phyloP scores from a whole-genome alignment of 2,329 filamentous ascomycete genomes.

The Rhexocercosporidium sp. region DNA sequence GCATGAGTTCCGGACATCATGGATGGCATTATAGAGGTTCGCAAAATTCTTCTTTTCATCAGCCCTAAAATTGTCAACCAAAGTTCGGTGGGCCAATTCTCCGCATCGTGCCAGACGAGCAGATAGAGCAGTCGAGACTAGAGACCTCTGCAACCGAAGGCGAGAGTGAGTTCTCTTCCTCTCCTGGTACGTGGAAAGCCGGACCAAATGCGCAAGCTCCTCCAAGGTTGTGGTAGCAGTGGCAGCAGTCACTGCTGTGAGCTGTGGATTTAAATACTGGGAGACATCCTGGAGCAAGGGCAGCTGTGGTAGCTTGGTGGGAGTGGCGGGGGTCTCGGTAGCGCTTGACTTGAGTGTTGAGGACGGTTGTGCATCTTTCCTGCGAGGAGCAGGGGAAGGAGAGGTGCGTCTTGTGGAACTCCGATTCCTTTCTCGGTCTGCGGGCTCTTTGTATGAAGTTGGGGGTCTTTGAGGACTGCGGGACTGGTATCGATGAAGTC shows the following conservation, averaged over 20 bases:
- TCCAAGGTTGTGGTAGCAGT: conserved; percentile 72
- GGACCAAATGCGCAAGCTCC: conserved; percentile 78
- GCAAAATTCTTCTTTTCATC: conserved; percentile 82
- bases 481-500: conserved; percentile 57
- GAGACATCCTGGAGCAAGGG: conserved; percentile 70
- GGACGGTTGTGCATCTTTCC: conserved; percentile 40
- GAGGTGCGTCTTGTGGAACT: conserved; percentile 38
- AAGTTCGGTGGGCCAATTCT: conserved; percentile 74
- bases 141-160: conserved; percentile 73
- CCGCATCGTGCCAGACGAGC: conserved; percentile 76
- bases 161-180: conserved; percentile 77
- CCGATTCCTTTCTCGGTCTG: conserved; percentile 52
- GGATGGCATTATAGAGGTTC: conserved; percentile 75
- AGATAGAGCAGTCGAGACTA: conserved; percentile 77
- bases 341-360: conserved; percentile 32
- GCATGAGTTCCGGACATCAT: conserved; percentile 79
- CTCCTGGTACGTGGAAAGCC: conserved; percentile 80
- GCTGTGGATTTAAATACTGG: conserved; percentile 66
- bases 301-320: conserved; percentile 37
- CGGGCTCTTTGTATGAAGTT: conserved; percentile 50
- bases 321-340: conserved; percentile 29
- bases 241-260: conserved; percentile 56
- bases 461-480: conserved; percentile 59
- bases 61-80: conserved; percentile 78
- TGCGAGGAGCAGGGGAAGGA: conserved; percentile 36